phyloP scores from a whole-genome alignment of 2,329 filamentous ascomycete species.

The Phyllosticta citrichinensis region DNA sequence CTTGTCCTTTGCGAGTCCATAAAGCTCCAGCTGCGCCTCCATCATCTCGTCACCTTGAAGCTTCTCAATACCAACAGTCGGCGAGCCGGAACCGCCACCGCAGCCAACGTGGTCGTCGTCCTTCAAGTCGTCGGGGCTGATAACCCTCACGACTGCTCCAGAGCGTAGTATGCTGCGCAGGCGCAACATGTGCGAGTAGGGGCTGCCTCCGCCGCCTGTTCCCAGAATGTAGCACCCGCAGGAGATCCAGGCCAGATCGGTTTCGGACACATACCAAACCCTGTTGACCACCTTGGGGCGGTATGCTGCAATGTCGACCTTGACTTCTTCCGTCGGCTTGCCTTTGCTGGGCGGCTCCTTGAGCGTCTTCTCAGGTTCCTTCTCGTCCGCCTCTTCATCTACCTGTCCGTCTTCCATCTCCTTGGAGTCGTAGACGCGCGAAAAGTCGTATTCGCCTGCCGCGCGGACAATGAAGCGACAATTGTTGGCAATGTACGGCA shows the following conservation, averaged over 20 bases:
- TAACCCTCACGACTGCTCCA: slow-evolving; percentile 31
- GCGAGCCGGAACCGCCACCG: slow-evolving; percentile 38
- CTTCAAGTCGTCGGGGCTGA: slow-evolving; percentile 31
- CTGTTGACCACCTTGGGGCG: slow-evolving; percentile 35
- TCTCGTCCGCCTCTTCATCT: background rate
- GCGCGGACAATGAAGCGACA: slow-evolving; percentile 12
- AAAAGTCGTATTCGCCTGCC: slow-evolving; percentile 7
- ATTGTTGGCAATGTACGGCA: slow-evolving; percentile 24
- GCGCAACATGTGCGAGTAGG: slow-evolving; percentile 38
- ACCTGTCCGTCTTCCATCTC: background rate
- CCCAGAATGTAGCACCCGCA: slow-evolving; percentile 53
- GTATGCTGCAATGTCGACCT: slow-evolving; percentile 25
- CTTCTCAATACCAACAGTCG: slow-evolving; percentile 32
- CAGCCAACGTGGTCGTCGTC: slow-evolving; percentile 30
- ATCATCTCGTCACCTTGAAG: slow-evolving; percentile 24
- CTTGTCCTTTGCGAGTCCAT: slow-evolving; percentile 22
- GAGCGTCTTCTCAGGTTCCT: background rate
- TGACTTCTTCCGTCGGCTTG: slow-evolving; percentile 12
- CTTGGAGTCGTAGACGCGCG: background rate
- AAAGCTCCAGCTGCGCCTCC: slow-evolving; percentile 29
- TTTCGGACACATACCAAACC: slow-evolving; percentile 48
- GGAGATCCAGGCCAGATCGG: slow-evolving; percentile 47
- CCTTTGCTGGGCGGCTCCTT: background rate
- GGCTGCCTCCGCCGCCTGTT: slow-evolving; percentile 51
- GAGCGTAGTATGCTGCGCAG: slow-evolving; percentile 34